These are phyloP conservation scores for Stephanodiscus minutulus DNA, from an alignment of 108 stramenopile species.

Conservation along the genomic window DNA sequence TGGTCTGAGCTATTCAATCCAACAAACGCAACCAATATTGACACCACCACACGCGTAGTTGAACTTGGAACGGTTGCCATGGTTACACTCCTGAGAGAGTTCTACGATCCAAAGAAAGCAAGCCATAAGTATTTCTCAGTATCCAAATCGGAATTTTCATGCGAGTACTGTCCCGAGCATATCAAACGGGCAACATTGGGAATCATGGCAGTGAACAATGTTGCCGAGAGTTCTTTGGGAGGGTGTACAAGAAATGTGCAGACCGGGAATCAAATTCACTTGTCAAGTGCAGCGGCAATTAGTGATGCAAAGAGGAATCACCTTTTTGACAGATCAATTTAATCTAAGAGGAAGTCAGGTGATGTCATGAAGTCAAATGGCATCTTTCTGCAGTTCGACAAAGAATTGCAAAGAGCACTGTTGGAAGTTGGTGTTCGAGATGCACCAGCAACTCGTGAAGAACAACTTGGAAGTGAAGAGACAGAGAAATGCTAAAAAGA, in stretches of 20 bases:
- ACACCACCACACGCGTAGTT: not conserved
- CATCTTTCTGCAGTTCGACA: not conserved
- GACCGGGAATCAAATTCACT: no score
- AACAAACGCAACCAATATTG: not conserved
- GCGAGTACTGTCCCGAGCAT: no score
- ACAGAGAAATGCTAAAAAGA: not conserved
- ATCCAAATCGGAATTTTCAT: no score
- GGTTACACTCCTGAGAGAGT: not conserved
- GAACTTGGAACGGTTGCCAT: constrained; percentile 2
- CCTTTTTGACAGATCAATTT: no score
- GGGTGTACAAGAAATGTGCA: no score
- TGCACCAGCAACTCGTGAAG: not conserved
- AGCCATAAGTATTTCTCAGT: constrained; percentile 10
- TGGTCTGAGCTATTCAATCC: constrained; percentile 11
- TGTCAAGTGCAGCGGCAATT: no score
- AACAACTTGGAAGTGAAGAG: not conserved
- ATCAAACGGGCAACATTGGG: no score
- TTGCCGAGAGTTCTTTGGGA: not conserved
- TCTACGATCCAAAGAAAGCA: constrained; percentile 17
- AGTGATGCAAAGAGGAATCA: no score
- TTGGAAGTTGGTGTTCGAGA: not conserved
- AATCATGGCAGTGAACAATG: no score
- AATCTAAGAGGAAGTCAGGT: not conserved
- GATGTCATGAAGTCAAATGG: not conserved
- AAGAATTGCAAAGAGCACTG: not conserved